Evolutionary conservation across 2,329 filamentous ascomycete species (phyloP).

Genomic region (Xylariaceae sp.): DNA sequence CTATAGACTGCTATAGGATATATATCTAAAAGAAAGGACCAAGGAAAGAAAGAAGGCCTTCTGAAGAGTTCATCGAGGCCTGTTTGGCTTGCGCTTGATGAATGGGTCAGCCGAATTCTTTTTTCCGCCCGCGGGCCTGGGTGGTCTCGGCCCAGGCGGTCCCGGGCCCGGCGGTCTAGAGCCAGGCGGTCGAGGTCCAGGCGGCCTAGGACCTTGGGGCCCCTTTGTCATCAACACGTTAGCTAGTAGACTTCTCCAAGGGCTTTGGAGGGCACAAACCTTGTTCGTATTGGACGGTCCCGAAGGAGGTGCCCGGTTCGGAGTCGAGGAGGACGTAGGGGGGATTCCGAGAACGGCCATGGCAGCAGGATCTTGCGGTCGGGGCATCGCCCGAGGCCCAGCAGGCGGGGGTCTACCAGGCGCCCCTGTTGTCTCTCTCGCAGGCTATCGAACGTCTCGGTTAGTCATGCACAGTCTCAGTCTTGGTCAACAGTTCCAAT

Average conservation of each 20-base stretch:
- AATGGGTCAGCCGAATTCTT: constrained; percentile 22
- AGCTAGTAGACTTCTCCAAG: background rate
- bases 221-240: constrained; percentile 19
- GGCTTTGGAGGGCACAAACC: constrained; percentile 20
- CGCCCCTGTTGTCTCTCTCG: constrained; percentile 12
- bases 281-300: constrained; percentile 18
- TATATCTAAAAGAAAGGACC: constrained; percentile 5
- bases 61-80: constrained; percentile 14
- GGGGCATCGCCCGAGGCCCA: constrained; percentile 24
- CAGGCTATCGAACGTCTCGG: constrained; percentile 14
- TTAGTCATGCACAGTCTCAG: constrained; percentile 12
- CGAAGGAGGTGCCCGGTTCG: constrained; percentile 9
- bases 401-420: constrained; percentile 20
- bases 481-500: background rate
- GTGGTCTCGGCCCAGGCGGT: constrained; percentile 16
- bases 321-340: constrained; percentile 7
- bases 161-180: constrained; percentile 17
- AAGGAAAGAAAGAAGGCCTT: background rate
- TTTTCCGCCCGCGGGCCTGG: too few relatives aligned
- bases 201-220: too few relatives aligned
- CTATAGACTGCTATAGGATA: background rate
- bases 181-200: too few relatives aligned
- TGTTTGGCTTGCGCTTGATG: constrained; percentile 26
- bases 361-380: constrained; percentile 27
- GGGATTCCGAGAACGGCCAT: constrained; percentile 27